A percentile compares a stretch with the other conserved stretches of the same genome.
These are phyloP conservation scores for Fusarium sp. DNA, from an alignment of 2,329 filamentous ascomycete species.

Conservation along the genomic window DNA sequence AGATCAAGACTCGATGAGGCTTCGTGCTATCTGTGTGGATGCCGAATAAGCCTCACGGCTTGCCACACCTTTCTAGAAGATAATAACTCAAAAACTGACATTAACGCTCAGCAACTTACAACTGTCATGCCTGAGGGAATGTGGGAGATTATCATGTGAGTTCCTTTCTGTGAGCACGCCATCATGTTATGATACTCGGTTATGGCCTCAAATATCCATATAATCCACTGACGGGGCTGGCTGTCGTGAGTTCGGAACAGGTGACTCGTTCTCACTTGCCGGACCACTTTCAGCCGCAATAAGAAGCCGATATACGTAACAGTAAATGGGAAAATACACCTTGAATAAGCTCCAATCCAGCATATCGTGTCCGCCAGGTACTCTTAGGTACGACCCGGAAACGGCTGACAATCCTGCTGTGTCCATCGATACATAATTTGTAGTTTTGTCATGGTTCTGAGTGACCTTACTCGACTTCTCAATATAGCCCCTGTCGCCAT, in stretches of 20 bases:
- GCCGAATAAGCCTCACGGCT: too few relatives aligned
- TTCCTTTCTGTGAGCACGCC: neutral
- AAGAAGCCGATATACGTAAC: neutral
- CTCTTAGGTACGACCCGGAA: neutral
- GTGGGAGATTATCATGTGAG: neutral
- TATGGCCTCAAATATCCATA: neutral
- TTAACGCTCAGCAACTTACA: neutral
- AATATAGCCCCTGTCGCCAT: neutral
- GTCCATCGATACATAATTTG: neutral
- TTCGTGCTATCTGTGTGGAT: neutral
- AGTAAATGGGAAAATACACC: too few relatives aligned
- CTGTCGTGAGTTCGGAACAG: neutral
- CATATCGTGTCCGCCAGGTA: neutral
- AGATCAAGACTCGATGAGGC: neutral
- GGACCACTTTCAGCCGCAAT: neutral
- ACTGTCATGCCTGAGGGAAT: neutral
- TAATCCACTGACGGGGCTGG: neutral
- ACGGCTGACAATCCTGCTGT: neutral
- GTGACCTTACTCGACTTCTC: neutral
- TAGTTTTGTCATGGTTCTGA: neutral
- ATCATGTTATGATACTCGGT: neutral
- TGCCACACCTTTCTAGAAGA: neutral
- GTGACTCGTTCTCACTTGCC: neutral
- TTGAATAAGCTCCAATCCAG: neutral
- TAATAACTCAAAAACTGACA: neutral